Evolutionary conservation across 495 filamentous ascomycete genomes (phyloP).

Genomic region (Darksidea phi): DNA sequence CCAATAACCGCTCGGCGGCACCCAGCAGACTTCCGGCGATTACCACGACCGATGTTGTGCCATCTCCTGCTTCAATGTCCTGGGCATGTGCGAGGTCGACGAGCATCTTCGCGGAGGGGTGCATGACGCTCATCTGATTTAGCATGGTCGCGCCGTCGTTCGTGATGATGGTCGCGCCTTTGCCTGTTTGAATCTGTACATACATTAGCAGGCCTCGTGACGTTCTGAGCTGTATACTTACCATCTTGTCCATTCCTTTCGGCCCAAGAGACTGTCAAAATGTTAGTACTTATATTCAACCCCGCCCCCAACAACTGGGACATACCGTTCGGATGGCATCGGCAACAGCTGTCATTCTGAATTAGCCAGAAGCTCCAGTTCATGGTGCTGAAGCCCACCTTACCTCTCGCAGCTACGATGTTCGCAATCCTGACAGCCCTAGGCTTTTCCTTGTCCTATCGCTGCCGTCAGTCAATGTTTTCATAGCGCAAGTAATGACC

Average conservation of each 20-base stretch:
- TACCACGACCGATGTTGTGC: constrained; percentile 96
- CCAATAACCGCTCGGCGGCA: constrained; percentile 83
- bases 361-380: constrained; percentile 27
- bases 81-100: constrained; percentile 95
- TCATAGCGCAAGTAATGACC: constrained; percentile 1
- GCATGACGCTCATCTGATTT: constrained; percentile 97
- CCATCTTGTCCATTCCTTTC: constrained; percentile 96
- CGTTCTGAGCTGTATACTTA: constrained; percentile 33
- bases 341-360: constrained; percentile 66
- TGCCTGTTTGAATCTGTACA: constrained; percentile 79
- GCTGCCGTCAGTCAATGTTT: constrained; percentile 38
- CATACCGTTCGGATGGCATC: constrained; percentile 89
- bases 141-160: constrained; percentile 99
- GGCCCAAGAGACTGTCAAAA: constrained; percentile 63
- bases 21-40: constrained; percentile 93
- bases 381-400: constrained; percentile 33
- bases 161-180: constrained; percentile 88
- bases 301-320: constrained; percentile 5
- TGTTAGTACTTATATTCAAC: constrained; percentile 23
- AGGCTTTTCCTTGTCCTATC: constrained; percentile 96
- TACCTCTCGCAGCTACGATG: constrained; percentile 95
- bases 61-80: constrained; percentile 97
- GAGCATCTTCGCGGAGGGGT: constrained; percentile 97
- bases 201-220: constrained; percentile 36
- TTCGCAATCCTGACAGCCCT: constrained; percentile 91